Conservation (phyloP, 192 early-diverging fungal species). For the Chytriomyces confervae region DNA sequence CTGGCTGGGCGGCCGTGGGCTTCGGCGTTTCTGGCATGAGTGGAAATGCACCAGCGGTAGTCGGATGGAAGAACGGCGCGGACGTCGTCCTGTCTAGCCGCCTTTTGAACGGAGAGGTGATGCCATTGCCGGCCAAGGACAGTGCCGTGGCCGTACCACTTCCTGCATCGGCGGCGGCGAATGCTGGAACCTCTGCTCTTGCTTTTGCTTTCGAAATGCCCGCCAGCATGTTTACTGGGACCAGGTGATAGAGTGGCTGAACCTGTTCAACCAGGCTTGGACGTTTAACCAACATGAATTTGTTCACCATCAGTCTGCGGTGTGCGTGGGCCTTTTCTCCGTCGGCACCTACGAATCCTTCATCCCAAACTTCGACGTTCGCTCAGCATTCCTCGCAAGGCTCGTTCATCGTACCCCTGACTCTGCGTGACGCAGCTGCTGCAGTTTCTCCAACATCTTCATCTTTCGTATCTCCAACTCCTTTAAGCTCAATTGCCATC, state of each 20-base stretch:
- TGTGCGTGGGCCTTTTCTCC: no score
- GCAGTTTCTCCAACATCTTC: no score
- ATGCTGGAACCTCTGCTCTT: neutral
- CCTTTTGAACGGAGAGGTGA: neutral
- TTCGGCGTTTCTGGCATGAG: constrained; percentile 34
- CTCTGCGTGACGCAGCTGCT: no score
- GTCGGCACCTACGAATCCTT: no score
- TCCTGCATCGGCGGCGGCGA: neutral
- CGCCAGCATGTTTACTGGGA: neutral
- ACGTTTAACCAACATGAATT: no score
- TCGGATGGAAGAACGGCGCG: constrained; percentile 34
- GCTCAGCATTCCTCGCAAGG: no score
- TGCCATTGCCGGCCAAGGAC: neutral
- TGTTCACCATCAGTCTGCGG: no score
- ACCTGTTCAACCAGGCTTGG: no score
- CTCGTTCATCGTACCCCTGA: no score
- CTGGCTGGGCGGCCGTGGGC: constrained; percentile 43
- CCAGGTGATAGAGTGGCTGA: no score
- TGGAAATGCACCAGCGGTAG: constrained; percentile 21
- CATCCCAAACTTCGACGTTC: no score
- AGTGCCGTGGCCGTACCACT: neutral
- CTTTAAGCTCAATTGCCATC: neutral
- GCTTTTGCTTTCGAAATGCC: neutral
- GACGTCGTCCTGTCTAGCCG: neutral
- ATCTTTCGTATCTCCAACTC: no score